These are phyloP conservation scores for Thielaviopsis populi DNA, from an alignment of 2,329 filamentous ascomycete species.

Conservation along the genomic window DNA sequence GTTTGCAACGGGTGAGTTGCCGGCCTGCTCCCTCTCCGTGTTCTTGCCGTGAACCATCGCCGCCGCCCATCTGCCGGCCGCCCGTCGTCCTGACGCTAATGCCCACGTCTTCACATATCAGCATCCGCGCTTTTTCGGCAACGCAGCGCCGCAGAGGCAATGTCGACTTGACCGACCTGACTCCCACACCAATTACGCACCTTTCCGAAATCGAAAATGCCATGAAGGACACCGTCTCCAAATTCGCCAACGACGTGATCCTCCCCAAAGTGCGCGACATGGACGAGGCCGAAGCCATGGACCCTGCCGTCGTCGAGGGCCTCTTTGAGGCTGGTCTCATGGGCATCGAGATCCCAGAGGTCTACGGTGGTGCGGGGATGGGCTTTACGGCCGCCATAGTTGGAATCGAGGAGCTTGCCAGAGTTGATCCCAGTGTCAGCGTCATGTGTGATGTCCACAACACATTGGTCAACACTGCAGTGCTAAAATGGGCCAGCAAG, in stretches of 20 bases:
- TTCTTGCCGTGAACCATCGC: background rate
- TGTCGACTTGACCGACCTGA: slow-evolving; percentile 56
- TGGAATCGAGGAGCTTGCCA: slow-evolving; percentile 89
- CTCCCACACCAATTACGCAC: slow-evolving; percentile 84
- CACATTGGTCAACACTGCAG: slow-evolving; percentile 86
- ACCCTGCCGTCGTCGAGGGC: slow-evolving; percentile 72
- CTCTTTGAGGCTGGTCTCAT: slow-evolving; percentile 96
- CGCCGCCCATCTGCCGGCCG: background rate
- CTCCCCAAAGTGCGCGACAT: slow-evolving; percentile 87
- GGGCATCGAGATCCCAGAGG: slow-evolving; percentile 94
- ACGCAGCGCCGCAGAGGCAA: slow-evolving; percentile 39
- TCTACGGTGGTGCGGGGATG: slow-evolving; percentile 94
- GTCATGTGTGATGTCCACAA: slow-evolving; percentile 97
- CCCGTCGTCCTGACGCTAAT: background rate
- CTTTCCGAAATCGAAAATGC: slow-evolving; percentile 77
- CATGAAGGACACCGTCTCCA: slow-evolving; percentile 79
- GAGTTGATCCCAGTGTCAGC: slow-evolving; percentile 85
- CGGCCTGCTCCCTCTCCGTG: background rate
- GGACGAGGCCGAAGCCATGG: slow-evolving; percentile 95
- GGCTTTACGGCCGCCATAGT: slow-evolving; percentile 96
- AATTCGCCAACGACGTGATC: slow-evolving; percentile 80
- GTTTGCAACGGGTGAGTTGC: background rate
- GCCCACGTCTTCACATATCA: slow-evolving; percentile 17
- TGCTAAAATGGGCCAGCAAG: slow-evolving; percentile 69
- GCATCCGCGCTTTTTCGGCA: slow-evolving; percentile 42